Percentiles rank a stretch among this genome's conserved stretches.
These are phyloP conservation scores for Colletotrichum godetiae DNA, from an alignment of 2,329 filamentous ascomycete species.

Conservation along the genomic window DNA sequence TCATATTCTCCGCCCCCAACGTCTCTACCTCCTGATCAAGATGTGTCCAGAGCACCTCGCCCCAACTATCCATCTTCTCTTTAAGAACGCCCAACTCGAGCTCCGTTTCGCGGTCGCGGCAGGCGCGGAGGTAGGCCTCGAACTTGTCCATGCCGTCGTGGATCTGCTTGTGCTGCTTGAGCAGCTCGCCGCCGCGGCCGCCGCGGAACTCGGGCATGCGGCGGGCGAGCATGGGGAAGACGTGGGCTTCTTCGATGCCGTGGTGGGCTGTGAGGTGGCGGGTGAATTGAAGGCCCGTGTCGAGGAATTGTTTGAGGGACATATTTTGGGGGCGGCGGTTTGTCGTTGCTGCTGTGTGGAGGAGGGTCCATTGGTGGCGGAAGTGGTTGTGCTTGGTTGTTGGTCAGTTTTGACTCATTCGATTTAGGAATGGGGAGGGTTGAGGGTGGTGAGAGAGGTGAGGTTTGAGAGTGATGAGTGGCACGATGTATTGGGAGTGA, in stretches of 20 bases:
- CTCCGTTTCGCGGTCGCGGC: slow-evolving; percentile 71
- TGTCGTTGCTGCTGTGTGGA: slow-evolving; percentile 73
- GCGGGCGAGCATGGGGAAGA: slow-evolving; percentile 82
- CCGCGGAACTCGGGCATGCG: slow-evolving; percentile 82
- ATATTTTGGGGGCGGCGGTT: slow-evolving; percentile 71
- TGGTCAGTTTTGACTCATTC: slow-evolving; percentile 21
- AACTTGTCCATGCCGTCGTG: slow-evolving; percentile 79
- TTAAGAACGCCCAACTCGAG: slow-evolving; percentile 70
- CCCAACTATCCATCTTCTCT: slow-evolving; percentile 81
- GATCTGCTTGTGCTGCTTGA: slow-evolving; percentile 82
- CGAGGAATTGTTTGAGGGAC: slow-evolving; percentile 76
- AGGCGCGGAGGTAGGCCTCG: slow-evolving; percentile 72
- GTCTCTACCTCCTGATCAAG: slow-evolving; percentile 85
- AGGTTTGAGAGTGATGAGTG: background rate
- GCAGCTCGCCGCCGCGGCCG: slow-evolving; percentile 66
- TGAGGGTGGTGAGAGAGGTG: no score
- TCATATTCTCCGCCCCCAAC: slow-evolving; percentile 88
- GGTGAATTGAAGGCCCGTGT: slow-evolving; percentile 75
- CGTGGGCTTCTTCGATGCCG: slow-evolving; percentile 81
- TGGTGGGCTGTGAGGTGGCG: slow-evolving; percentile 81
- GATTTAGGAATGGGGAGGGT: background rate
- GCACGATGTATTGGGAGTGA: background rate
- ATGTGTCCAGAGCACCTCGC: slow-evolving; percentile 82
- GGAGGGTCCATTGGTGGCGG: slow-evolving; percentile 76
- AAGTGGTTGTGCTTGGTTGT: slow-evolving; percentile 78